Percentiles rank a stretch among this genome's conserved stretches.
Conservation (phyloP, 2,329 filamentous ascomycete genomes). For the Xylariomycetidae sp. region DNA sequence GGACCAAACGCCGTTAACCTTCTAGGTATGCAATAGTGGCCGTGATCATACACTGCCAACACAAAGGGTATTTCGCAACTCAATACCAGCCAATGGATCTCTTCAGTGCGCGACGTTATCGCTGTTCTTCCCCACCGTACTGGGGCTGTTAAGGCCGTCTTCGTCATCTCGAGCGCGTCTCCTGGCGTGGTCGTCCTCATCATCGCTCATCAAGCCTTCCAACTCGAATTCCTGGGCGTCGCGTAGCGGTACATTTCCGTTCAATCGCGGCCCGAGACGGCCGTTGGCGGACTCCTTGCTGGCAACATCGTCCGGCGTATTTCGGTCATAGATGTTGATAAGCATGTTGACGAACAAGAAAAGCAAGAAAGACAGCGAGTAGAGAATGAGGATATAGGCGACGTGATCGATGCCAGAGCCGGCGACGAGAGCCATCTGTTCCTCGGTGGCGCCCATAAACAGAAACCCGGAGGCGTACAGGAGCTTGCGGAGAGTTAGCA, state of each 20-base stretch:
- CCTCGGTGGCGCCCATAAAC: constrained; percentile 96
- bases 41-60: no score
- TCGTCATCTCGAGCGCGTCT: constrained; percentile 24
- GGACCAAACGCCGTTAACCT: no score
- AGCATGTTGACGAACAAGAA: constrained; percentile 91
- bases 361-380: constrained; percentile 80
- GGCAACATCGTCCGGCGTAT: constrained; percentile 30
- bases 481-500: constrained; percentile 48
- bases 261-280: constrained; percentile 29
- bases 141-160: constrained; percentile 39
- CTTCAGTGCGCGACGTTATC: constrained; percentile 26
- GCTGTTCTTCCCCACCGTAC: constrained; percentile 42
- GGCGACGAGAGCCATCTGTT: constrained; percentile 80
- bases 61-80: no score
- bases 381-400: constrained; percentile 86
- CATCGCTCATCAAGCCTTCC: constrained; percentile 82
- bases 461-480: constrained; percentile 89
- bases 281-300: constrained; percentile 34
- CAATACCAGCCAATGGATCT: no score
- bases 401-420: constrained; percentile 77
- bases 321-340: constrained; percentile 72
- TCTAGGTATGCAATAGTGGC: no score
- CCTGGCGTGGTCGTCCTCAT: constrained; percentile 53
- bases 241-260: constrained; percentile 37
- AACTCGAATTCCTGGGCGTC: constrained; percentile 94